A percentile compares a stretch with the other conserved stretches of the same genome.
phyloP scores from a whole-genome alignment of 2,329 filamentous ascomycete genomes.

The Stagonosporopsis rhizophila region DNA sequence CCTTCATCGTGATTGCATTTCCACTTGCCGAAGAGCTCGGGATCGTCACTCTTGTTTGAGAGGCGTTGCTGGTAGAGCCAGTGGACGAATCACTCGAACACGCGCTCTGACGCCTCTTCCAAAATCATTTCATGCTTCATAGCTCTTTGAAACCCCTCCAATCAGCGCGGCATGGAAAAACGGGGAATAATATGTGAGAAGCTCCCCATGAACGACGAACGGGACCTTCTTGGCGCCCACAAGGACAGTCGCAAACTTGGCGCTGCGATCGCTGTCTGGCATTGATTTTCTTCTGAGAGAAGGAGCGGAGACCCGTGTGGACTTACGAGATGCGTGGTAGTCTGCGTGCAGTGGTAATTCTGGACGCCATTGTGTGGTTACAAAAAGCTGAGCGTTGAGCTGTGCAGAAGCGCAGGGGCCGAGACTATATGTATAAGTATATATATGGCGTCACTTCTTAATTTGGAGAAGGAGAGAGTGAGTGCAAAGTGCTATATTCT shows the following conservation, averaged over 20 bases:
- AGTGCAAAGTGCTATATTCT: too few relatives aligned
- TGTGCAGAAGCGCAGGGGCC: too few relatives aligned
- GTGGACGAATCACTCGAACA: neutral
- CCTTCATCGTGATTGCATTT: neutral
- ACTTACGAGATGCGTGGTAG: neutral
- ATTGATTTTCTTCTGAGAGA: neutral
- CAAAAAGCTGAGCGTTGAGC: too few relatives aligned
- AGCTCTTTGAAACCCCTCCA: neutral
- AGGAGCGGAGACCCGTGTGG: too few relatives aligned
- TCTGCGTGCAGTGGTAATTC: neutral
- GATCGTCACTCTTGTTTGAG: neutral
- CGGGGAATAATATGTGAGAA: constrained; percentile 14
- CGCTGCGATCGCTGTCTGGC: neutral
- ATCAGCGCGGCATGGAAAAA: constrained; percentile 23
- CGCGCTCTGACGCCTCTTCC: neutral
- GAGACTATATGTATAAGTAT: too few relatives aligned
- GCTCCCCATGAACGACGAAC: constrained; percentile 16
- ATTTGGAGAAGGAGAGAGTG: too few relatives aligned
- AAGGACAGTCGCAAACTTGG: neutral
- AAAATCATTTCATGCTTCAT: neutral
- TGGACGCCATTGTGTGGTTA: too few relatives aligned
- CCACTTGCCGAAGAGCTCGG: neutral
- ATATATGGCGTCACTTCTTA: too few relatives aligned
- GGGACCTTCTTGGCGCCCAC: neutral
- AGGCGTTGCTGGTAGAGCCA: neutral